Percentiles rank a stretch among this genome's conserved stretches.
These are phyloP conservation scores for Rhizopogon roseolus DNA, from an alignment of 768 basidiomycete species.

Conservation along the genomic window DNA sequence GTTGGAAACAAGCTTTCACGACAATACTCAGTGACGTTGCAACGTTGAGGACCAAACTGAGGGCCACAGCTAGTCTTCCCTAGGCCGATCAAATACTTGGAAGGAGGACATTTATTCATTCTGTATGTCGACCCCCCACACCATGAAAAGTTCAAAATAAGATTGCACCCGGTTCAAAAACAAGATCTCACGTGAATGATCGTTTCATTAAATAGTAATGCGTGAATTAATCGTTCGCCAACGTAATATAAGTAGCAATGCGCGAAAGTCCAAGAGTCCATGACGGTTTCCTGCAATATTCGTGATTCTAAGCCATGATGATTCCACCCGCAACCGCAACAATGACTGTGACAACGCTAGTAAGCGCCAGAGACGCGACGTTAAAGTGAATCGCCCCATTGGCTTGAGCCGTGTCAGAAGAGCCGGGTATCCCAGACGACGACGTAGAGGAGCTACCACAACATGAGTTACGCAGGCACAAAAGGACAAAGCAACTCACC, in stretches of 20 bases:
- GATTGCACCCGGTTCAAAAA: background rate
- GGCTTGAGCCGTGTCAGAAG: slow-evolving; percentile 19
- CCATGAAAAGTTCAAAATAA: too few species aligned
- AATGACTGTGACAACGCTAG: slow-evolving; percentile 17
- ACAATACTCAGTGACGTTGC: too few species aligned
- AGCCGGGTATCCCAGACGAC: slow-evolving; percentile 3
- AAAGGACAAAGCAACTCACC: slow-evolving; percentile 4
- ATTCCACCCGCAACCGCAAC: slow-evolving; percentile 18
- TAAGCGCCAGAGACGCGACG: slow-evolving; percentile 15
- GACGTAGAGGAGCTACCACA: background rate
- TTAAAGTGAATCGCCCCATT: slow-evolving; percentile 25
- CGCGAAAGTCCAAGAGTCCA: background rate
- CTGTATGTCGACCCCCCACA: too few species aligned
- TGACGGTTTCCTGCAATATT: slow-evolving; percentile 2
- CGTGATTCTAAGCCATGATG: slow-evolving; percentile 12
- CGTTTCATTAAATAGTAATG: background rate
- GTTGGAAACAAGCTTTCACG: too few species aligned
- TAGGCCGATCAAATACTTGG: too few species aligned
- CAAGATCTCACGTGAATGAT: background rate
- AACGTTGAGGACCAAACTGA: too few species aligned
- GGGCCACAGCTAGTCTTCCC: too few species aligned
- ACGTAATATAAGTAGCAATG: background rate
- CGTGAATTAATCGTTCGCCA: background rate
- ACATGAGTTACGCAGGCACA: background rate
- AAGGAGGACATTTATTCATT: too few species aligned